Base-by-base conservation (phyloP, 1,139 yeast genomes). In the Pichia sp. region DNA sequence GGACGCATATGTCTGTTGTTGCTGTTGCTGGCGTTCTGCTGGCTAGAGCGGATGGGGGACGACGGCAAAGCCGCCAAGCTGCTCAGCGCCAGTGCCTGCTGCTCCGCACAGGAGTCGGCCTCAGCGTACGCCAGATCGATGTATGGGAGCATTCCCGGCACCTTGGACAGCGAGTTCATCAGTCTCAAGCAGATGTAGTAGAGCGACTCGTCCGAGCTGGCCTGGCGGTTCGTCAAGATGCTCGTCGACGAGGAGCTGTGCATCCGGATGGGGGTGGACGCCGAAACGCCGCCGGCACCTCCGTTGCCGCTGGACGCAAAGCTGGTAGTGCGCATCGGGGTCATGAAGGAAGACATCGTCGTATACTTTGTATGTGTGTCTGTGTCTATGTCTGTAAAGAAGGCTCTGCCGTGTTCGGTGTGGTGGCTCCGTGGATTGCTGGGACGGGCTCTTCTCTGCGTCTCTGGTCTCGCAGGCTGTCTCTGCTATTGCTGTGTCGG, bases 131-230 rank as follows among this genome's bases (percentile, higher is more conserved):
- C 84, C 33, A 83, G 73, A 56, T 78, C 81, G 57, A 91, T 71
- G 67, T 84, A 90, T 41, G 91, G 86, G 48, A 78, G 79, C 76
- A 92, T 78, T 34, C 88, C 93, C 0, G 89, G 85, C 40, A 90
- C 80, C 43, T 75, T 72, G 52, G 78, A 80, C 51, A 92, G 73
- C 57, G 88, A 75, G 56, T 73, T 75, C 66, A 83, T 79, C 57
- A 91, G 73, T 17, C 75, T 72, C 44, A 78, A 71, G 67, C 96
- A 87, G 55, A 87, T 81, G 67, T 85, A 87, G 70, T 81, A 90
- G 44, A 92, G 73, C 49, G 95, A 92, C 58, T 86, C 91, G 56
- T 78, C 76, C 29, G 84, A 81, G 29, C 78, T 73, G n/a, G 87
- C 87, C 57, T 78, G 80, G 60, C 79, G 77, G 70, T 88, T 88